Evolutionary conservation across 2,329 filamentous ascomycete genomes (phyloP).

Genomic region (Penicillium sp.): DNA sequence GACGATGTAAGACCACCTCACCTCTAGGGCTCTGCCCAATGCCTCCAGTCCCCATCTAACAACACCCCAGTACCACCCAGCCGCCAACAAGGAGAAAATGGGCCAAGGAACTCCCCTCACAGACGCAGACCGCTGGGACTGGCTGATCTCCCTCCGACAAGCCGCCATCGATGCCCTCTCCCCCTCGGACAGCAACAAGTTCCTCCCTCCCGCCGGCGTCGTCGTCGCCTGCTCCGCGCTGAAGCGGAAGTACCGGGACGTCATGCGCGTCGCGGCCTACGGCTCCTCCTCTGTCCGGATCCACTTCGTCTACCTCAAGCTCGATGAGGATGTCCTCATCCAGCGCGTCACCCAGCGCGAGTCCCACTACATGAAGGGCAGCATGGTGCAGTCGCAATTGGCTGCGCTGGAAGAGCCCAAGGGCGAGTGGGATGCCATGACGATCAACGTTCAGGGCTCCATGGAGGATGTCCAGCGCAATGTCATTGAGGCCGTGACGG

Average conservation of each 20-base stretch:
- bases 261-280: slow-evolving; percentile 79
- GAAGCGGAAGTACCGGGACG: slow-evolving; percentile 95
- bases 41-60: slow-evolving; percentile 6
- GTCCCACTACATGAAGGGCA: slow-evolving; percentile 92
- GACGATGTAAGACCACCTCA: slow-evolving; percentile 64
- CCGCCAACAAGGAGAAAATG: slow-evolving; percentile 90
- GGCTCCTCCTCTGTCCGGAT: slow-evolving; percentile 72
- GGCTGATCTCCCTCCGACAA: slow-evolving; percentile 78
- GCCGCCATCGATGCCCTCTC: slow-evolving; percentile 57
- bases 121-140: slow-evolving; percentile 96
- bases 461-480: slow-evolving; percentile 61
- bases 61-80: slow-evolving; percentile 46
- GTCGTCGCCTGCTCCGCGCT: slow-evolving; percentile 94
- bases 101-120: slow-evolving; percentile 77
- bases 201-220: slow-evolving; percentile 67
- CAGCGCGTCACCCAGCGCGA: slow-evolving; percentile 73
- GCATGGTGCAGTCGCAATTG: slow-evolving; percentile 94
- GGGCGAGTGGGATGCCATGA: slow-evolving; percentile 70
- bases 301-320: slow-evolving; percentile 90
- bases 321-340: slow-evolving; percentile 73
- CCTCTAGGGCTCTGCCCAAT: too few relatives aligned
- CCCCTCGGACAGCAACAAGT: slow-evolving; percentile 38
- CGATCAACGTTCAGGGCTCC: slow-evolving; percentile 62
- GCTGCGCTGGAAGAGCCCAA: slow-evolving; percentile 83
- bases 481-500: slow-evolving; percentile 60